Base-by-base conservation (phyloP, 345 rosid species). In the Salix caprea region DNA sequence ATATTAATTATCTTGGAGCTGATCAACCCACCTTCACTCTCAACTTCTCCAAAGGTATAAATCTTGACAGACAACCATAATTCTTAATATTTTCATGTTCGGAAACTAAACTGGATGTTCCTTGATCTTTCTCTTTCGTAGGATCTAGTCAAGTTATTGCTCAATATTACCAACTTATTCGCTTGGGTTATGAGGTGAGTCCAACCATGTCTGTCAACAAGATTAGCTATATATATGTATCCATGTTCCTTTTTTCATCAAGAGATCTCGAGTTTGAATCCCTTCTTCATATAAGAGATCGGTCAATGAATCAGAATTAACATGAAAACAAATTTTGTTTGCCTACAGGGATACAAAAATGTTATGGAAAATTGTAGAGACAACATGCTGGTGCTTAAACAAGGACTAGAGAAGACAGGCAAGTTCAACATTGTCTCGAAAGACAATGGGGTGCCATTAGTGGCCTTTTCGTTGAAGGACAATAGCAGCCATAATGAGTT, bases 71-170 rank as follows among this genome's bases (percentile, higher is more conserved):
- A 37, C 6, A 32, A 40, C 16, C 71, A 18, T 37, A 12, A 40
- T 11, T 28, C 36, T 1, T 32, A 32, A 32, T 12, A 7, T 65
- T 65, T 16, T 44, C 44, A 46, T 2, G 21, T 4, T 19, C 18
- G 6, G 24, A 61, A 23, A 39, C 24, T 30, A 32, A 30, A 52
- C 64, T 23, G 28, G 23, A 6, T 46, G 21, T 70, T 14, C 2
- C 26, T 67, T 23, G 0, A 23, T 23, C 46, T 42, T 40, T 58
- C 23, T 2, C 32, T 10, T 42, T 46, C 37, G 28, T 65, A 80
- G 83, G 83, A 26, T 80, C 83, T 71, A 80, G 79, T 61, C 83
- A 80, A 80, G 61, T 80, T 8, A 80, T 80, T 16, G 83, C 79
- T 64, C 82, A 80, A 15, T 80, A 80, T 70, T 80, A 75, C 65